Conservation (phyloP, 441 rosid genomes). For the Populus trichocarpa region DNA sequence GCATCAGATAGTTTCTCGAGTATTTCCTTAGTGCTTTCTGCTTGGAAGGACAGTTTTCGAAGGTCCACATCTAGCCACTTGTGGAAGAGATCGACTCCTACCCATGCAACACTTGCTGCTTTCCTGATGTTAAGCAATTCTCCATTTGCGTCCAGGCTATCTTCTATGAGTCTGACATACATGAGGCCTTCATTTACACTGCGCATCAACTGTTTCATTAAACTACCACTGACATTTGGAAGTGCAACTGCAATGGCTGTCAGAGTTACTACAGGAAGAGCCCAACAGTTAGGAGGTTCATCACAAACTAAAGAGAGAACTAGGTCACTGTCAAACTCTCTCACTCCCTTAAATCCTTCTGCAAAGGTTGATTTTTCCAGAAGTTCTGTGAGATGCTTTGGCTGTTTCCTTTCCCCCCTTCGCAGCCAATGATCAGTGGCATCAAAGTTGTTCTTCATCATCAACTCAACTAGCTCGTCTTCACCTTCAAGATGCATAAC, state of each 20-base stretch:
- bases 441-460: slow-evolving; percentile 54
- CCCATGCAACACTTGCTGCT: slow-evolving; percentile 63
- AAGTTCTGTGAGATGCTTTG: slow-evolving; percentile 53
- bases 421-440: slow-evolving; percentile 57
- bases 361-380: slow-evolving; percentile 46
- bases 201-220: slow-evolving; percentile 35
- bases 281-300: slow-evolving; percentile 72
- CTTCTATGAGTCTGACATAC: slow-evolving; percentile 52
- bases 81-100: slow-evolving; percentile 63
- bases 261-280: slow-evolving; percentile 74
- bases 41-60: slow-evolving; percentile 38
- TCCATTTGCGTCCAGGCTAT: slow-evolving; percentile 31
- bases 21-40: slow-evolving; percentile 36
- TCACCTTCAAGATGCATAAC: slow-evolving; percentile 91
- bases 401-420: slow-evolving; percentile 54
- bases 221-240: slow-evolving; percentile 35
- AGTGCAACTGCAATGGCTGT: slow-evolving; percentile 63
- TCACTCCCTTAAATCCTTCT: slow-evolving; percentile 57
- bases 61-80: slow-evolving; percentile 73
- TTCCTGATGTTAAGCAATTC: slow-evolving; percentile 36
- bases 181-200: slow-evolving; percentile 61
- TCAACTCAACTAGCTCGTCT: slow-evolving; percentile 48
- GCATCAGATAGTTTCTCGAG: slow-evolving; percentile 49
- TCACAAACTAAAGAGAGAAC: slow-evolving; percentile 43
- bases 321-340: slow-evolving; percentile 49